Conservation (phyloP, 2,329 filamentous ascomycete genomes). For the Trichophyton equinum region DNA sequence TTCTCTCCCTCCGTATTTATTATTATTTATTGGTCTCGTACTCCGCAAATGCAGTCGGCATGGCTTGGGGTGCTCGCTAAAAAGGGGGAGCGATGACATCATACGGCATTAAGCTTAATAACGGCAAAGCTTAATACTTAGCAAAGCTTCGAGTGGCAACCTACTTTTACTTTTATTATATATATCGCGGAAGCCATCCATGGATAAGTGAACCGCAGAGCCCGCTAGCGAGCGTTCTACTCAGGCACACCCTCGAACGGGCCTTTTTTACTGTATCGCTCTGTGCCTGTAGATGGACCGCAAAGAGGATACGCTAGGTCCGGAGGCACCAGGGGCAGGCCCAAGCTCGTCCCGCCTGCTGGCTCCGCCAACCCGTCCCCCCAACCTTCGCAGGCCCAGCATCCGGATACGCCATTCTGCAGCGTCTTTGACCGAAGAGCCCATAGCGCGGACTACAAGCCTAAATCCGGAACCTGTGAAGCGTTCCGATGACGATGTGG, state of each 20-base stretch:
- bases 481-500: not conserved
- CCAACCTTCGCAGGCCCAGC: constrained; percentile 12
- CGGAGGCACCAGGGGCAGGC: not conserved
- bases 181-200: too few species aligned
- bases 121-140: too few species aligned
- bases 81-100: too few species aligned
- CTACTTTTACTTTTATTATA: not conserved
- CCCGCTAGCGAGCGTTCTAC: not conserved
- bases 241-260: not conserved
- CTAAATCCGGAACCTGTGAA: not conserved
- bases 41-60: too few species aligned
- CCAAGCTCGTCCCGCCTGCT: not conserved
- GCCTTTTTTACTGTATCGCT: not conserved
- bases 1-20: too few species aligned
- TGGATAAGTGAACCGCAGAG: not conserved
- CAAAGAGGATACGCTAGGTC: not conserved
- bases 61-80: too few species aligned
- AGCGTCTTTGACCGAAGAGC: not conserved
- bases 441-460: not conserved
- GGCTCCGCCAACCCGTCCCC: not conserved
- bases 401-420: constrained; percentile 11
- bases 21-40: too few species aligned
- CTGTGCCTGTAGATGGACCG: not conserved
- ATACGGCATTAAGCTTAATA: too few species aligned
- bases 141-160: not conserved